phyloP scores from a whole-genome alignment of 1,139 yeast species.

The Sugiyamaella xylanicola region DNA sequence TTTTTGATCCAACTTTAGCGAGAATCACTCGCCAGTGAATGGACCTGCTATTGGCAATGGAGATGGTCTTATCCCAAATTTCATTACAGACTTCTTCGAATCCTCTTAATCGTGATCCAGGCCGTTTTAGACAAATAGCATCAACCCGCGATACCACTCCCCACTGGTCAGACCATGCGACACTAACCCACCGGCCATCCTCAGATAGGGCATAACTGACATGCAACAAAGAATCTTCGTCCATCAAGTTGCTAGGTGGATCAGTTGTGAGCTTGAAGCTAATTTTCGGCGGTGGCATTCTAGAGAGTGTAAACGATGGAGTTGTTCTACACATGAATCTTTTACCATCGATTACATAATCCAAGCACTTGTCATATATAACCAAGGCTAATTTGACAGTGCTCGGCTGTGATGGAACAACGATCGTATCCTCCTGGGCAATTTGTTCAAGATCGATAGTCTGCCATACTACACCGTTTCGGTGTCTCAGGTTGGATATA shows the following conservation, averaged over 20 bases:
- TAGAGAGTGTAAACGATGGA: conserved; percentile 43
- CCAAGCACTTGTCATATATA: conserved; percentile 56
- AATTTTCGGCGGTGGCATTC: conserved; percentile 44
- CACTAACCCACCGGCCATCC: conserved; percentile 82
- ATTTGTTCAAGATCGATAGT: conserved; percentile 59
- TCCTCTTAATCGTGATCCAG: conserved; percentile 34
- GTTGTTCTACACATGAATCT: conserved; percentile 26
- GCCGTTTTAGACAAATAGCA: conserved; percentile 48
- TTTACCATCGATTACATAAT: neutral
- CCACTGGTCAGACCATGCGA: conserved; percentile 87
- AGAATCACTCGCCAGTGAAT: conserved; percentile 43
- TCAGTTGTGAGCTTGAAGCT: conserved; percentile 55
- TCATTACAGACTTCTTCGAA: conserved; percentile 60
- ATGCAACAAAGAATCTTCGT: conserved; percentile 78
- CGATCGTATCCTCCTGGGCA: conserved; percentile 49
- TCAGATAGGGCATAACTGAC: conserved; percentile 81
- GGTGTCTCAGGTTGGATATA: conserved; percentile 26
- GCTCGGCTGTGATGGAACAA: conserved; percentile 53
- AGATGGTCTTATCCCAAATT: conserved; percentile 57
- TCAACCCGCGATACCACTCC: conserved; percentile 66
- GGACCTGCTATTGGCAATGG: conserved; percentile 38
- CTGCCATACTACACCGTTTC: conserved; percentile 36
- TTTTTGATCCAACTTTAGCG: conserved; percentile 40
- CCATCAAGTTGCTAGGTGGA: conserved; percentile 46
- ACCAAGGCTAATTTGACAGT: conserved; percentile 58